Evolutionary conservation across 768 basidiomycete species (phyloP), one percentile per base, ranked within the genome.

Genomic region (Leccinellum rugosiceps): DNA sequence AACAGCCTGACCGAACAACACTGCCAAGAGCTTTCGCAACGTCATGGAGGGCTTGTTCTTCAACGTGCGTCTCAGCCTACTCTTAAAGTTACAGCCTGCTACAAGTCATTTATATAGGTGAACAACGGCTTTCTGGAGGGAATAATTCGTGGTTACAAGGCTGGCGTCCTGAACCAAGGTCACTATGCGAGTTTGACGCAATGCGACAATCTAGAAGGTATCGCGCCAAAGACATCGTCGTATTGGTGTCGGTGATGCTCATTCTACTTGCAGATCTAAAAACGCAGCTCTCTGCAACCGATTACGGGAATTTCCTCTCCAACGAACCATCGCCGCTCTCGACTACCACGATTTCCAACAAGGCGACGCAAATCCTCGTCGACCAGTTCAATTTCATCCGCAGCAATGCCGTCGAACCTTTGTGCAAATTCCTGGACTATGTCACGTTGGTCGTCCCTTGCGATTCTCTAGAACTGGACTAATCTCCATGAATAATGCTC

Each of bases 221-320:
- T 53, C 78, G 62, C 21, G 23, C 26, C 50, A 10, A 21, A 51
- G 30, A 15, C 34, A 11, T 51, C 7, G 48, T 44, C 44, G n/a
- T 53, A 19, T 38, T 43, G 8, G n/a, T 4, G 50, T 46, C 19
- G 3, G 23, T 21, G 4, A 49, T 32, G 28, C 48, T 68, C 38
- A 64, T 45, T 32, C 46, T 23, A 26, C 28, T 38, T 41, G n/a
- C 65, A 98, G 97, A 99, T 75, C 87, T 99, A 74, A 83, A 92
- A 61, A 94, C 97, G 47, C 97, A 99, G 70, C 80, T 99, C 31
- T 90, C 93, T 15, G 85, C 95, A 13, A 98, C 96, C 6, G 97
- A 99, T 76, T 99, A 99, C 72, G 94, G 95, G 68, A 96, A 92
- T 76, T 99, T 99, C 75, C 87, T 99, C 47, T 87, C 96, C 28